phyloP scores from a whole-genome alignment of 306 rosid species.

The Morella rubra region DNA sequence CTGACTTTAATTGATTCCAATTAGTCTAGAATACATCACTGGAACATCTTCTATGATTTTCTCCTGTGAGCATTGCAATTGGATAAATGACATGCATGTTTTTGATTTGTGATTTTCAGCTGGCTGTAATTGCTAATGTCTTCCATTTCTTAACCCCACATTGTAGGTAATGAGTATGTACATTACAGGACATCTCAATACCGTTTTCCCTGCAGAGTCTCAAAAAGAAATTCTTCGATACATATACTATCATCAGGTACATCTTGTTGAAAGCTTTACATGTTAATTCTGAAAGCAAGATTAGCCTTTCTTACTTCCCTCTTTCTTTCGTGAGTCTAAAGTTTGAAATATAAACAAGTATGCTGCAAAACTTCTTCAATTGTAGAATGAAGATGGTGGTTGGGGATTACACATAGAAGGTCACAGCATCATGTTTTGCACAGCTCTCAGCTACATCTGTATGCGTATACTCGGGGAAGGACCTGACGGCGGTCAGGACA shows the following conservation, averaged over 20 bases:
- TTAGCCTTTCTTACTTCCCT: not conserved
- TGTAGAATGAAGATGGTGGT: conserved; percentile 82
- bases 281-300: not conserved
- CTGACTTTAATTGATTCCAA: too few relatives aligned
- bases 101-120: not conserved
- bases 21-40: too few relatives aligned
- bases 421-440: conserved; percentile 74
- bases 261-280: not conserved
- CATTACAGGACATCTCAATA: conserved; percentile 60
- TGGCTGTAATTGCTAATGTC: not conserved
- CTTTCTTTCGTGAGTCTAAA: not conserved
- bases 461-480: conserved; percentile 78
- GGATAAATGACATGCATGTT: not conserved
- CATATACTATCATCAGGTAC: conserved; percentile 64
- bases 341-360: not conserved
- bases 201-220: conserved; percentile 40
- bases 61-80: too few relatives aligned
- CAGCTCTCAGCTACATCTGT: conserved; percentile 53
- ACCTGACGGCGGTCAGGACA: conserved; percentile 51
- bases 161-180: conserved; percentile 59
- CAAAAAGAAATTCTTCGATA: conserved; percentile 71
- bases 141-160: not conserved
- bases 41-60: too few relatives aligned
- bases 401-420: conserved; percentile 85
- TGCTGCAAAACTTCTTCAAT: not conserved